phyloP scores from a whole-genome alignment of 441 rosid genomes.

The Populus tomentosa region DNA sequence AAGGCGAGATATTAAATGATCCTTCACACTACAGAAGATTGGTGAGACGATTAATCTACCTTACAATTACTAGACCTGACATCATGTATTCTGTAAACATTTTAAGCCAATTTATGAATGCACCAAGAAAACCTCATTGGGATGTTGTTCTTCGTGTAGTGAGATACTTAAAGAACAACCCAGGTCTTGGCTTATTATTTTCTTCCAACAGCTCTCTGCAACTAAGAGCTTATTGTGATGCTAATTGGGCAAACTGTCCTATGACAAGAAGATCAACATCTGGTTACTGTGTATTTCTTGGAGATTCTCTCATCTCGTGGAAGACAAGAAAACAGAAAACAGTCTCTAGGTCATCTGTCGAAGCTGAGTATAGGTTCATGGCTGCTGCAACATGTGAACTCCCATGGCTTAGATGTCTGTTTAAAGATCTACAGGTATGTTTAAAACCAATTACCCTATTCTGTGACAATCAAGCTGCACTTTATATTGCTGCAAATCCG shows the following conservation, averaged over 20 bases:
- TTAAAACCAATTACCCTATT: background rate
- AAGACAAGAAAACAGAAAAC: background rate
- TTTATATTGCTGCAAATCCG: too few species aligned
- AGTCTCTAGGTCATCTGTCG: background rate
- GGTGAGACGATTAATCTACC: background rate
- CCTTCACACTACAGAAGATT: background rate
- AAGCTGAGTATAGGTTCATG: background rate
- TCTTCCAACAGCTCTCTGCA: background rate
- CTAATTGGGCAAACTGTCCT: background rate
- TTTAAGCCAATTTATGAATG: background rate
- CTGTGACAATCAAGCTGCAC: background rate
- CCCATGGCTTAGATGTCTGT: accelerated
- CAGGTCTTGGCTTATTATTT: background rate
- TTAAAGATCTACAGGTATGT: background rate
- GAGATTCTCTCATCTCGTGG: background rate
- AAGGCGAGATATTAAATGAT: background rate
- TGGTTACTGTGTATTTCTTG: background rate
- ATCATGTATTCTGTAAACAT: background rate
- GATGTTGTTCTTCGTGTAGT: background rate
- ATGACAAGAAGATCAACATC: background rate
- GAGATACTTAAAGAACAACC: background rate
- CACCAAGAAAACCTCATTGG: background rate
- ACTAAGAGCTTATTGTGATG: background rate
- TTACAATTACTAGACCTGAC: background rate
- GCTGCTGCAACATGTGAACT: background rate